These are phyloP conservation scores for Trichophyton schoenleinii DNA, from an alignment of 2,329 filamentous ascomycete species.

Conservation along the genomic window DNA sequence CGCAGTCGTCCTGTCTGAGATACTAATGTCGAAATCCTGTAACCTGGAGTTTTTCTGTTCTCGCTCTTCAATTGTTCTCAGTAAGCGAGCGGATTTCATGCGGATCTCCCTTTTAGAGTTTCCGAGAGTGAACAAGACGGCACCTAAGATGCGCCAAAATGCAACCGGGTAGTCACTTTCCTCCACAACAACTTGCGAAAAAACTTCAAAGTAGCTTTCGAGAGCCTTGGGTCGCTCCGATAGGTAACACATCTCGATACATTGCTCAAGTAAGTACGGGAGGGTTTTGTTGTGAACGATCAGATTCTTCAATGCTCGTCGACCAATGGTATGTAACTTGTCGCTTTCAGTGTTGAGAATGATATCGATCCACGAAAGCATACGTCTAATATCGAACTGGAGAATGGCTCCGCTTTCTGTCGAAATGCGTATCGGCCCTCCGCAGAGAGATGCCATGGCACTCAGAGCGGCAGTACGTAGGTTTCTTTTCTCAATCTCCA, in stretches of 20 bases:
- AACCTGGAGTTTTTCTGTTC: conserved; percentile 79
- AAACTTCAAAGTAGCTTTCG: conserved; percentile 90
- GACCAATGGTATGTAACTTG: conserved; percentile 78
- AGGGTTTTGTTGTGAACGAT: conserved; percentile 84
- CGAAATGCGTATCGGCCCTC: conserved; percentile 66
- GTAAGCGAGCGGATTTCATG: conserved; percentile 70
- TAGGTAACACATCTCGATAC: conserved; percentile 81
- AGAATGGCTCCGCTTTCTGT: conserved; percentile 79
- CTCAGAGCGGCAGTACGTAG: conserved; percentile 80
- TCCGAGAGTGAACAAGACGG: conserved; percentile 83
- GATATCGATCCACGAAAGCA: conserved; percentile 88
- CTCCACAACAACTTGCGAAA: conserved; percentile 74
- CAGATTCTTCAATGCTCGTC: conserved; percentile 75
- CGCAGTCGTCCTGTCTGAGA: conserved; percentile 94
- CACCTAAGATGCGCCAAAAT: conserved; percentile 81
- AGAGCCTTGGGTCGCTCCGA: conserved; percentile 69
- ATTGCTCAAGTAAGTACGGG: conserved; percentile 72
- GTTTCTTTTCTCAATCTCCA: conserved; percentile 95
- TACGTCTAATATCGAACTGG: conserved; percentile 81
- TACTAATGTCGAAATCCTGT: conserved; percentile 95
- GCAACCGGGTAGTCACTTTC: conserved; percentile 69
- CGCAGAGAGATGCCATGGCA: conserved; percentile 89
- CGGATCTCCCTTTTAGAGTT: conserved; percentile 82
- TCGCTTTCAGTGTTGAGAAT: conserved; percentile 91
- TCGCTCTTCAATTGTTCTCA: conserved; percentile 70